A percentile compares a stretch with the other conserved stretches of the same genome.
Evolutionary conservation across 176 grass and related monocot genomes (phyloP).

Genomic region (Eremochloa ophiuroides): DNA sequence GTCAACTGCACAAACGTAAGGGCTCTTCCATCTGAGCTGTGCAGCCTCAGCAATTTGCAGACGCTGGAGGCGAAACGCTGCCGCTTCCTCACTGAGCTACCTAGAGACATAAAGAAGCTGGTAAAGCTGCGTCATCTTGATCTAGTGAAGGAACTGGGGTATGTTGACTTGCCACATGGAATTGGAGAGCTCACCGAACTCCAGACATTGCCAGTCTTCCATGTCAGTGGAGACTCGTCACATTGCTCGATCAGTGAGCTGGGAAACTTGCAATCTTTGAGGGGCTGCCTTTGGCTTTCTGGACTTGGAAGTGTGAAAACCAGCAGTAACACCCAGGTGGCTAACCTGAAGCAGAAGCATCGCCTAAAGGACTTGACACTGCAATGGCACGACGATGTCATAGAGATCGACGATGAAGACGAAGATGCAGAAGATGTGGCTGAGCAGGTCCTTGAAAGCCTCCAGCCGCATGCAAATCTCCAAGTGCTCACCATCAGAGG

Average conservation of each 20-base stretch:
- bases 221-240: neutral
- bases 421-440: neutral
- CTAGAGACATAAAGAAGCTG: constrained; percentile 1
- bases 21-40: constrained; percentile 28
- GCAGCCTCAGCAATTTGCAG: constrained; percentile 25
- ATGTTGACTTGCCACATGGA: constrained; percentile 16
- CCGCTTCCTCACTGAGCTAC: constrained; percentile 14
- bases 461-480: constrained; percentile 24
- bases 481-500: constrained; percentile 23
- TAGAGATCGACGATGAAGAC: neutral
- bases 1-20: constrained; percentile 37
- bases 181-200: constrained; percentile 30
- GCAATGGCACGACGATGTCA: neutral
- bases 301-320: constrained; percentile 7
- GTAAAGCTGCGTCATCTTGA: constrained; percentile 26
- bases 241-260: constrained; percentile 34
- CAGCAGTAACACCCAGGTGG: neutral
- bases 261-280: constrained; percentile 13
- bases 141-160: neutral
- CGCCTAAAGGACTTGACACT: constrained; percentile 6
- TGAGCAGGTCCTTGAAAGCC: constrained; percentile 16
- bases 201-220: constrained; percentile 18
- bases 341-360: constrained; percentile 22
- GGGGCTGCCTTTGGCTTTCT: neutral
- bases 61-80: constrained; percentile 21